Base-by-base conservation (phyloP, 805 yeast genomes). In the Tetrapisispora pingtungensis region DNA sequence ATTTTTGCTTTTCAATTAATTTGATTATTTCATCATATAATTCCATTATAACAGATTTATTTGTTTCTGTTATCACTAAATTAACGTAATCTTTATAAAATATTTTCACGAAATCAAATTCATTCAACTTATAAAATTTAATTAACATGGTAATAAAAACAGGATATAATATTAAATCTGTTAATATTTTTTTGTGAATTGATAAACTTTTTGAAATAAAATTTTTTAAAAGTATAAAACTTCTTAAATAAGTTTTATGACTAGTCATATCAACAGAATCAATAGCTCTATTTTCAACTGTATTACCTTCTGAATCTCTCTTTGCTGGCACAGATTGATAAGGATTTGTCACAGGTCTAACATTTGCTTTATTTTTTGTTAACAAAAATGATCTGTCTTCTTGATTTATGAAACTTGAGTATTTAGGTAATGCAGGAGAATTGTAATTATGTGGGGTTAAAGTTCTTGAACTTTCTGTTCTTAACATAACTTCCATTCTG, bases 131-230 rank as follows among this genome's bases (percentile, higher is more conserved):
- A 7, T 28, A 28, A 31, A 41, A 35, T 17, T 41, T 41, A 15
- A 41, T 41, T 17, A 35, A 19, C 24, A 20, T 30, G 8, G 33
- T 36, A 24, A 36, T 22, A 35, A 42, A 42, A 15, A 93, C 71
- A 6, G 98, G 98, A 61, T 84, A 93, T 53, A 90, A 67, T 36
- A 90, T 74, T 49, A 93, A 76, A 44, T 81, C 74, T 7, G 20
- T 33, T 49, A 93, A 71, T 62, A 90, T 97, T 15, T 94, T 87
- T 64, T 78, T 83, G 65, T 93, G 93, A 65, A 93, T 73, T 61
- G 90, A 97, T 54, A 93, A 71, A 0, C 96, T 86, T 17, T 85
- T 74, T 52, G 86, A 95, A 33, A 86, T 84, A 97, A 97, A 93
- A 41, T 80, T 79, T 49, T 84, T 75, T 49, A 88, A 73, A 62